These are phyloP conservation scores for Wickerhamomyces bovis DNA, from an alignment of 805 yeast species.

Conservation along the genomic window DNA sequence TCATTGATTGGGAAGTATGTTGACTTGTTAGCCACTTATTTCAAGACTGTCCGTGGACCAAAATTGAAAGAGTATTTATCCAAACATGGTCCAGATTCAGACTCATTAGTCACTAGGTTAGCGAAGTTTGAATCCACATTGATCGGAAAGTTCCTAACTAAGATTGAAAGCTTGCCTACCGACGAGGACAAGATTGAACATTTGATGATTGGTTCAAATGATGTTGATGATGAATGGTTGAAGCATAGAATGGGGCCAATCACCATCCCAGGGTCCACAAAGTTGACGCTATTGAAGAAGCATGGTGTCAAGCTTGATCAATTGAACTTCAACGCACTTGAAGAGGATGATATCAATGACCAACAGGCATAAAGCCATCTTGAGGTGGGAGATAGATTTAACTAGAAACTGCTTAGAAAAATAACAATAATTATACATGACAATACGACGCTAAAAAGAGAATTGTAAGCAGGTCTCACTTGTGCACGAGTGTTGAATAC, in stretches of 20 bases:
- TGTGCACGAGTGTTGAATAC: too few relatives aligned
- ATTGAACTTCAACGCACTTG: neutral
- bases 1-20: constrained; percentile 16
- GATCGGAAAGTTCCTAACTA: constrained; percentile 5
- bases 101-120: constrained; percentile 15
- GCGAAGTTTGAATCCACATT: constrained; percentile 14
- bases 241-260: constrained; percentile 20
- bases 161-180: neutral
- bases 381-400: too few relatives aligned
- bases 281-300: constrained; percentile 8
- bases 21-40: constrained; percentile 14
- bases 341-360: neutral
- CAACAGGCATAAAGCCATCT: neutral
- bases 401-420: too few relatives aligned
- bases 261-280: constrained; percentile 7
- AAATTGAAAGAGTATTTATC: constrained; percentile 4
- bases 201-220: constrained; percentile 16
- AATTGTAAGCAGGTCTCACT: too few relatives aligned
- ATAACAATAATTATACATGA: too few relatives aligned
- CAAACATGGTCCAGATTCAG: neutral
- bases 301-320: constrained; percentile 1
- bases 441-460: too few relatives aligned
- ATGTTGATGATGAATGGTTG: constrained; percentile 21
- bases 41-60: constrained; percentile 4
- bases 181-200: constrained; percentile 13